A percentile compares a stretch with the other conserved stretches of the same genome.
Evolutionary conservation across 1,139 yeast genomes (phyloP).

Genomic region (Yamadazyma sp.): DNA sequence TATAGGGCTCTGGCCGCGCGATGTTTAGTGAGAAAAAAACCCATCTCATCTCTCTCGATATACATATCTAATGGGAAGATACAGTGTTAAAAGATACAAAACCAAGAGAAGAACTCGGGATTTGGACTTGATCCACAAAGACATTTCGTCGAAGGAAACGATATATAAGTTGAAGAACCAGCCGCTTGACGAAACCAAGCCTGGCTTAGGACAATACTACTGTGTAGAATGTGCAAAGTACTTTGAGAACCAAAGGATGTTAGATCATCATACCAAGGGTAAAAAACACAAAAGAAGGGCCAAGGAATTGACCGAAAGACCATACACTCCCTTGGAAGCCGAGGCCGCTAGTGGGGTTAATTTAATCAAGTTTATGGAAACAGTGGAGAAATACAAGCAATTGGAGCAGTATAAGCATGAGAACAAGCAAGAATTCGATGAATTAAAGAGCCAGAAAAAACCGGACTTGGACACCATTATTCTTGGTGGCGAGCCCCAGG

Average conservation of each 20-base stretch:
- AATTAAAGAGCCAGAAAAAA: constrained; percentile 36
- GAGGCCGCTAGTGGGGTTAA: constrained; percentile 88
- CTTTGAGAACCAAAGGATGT: constrained; percentile 74
- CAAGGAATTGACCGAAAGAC: constrained; percentile 69
- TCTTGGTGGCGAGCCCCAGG: constrained; percentile 29
- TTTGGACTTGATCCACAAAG: constrained; percentile 78
- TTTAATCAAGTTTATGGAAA: constrained; percentile 60
- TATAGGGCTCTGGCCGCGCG: constrained; percentile 3
- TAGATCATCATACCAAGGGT: constrained; percentile 68
- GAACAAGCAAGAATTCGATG: constrained; percentile 37
- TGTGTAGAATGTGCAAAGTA: constrained; percentile 94
- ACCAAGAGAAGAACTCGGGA: constrained; percentile 85
- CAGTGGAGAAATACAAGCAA: constrained; percentile 57
- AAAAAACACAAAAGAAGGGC: constrained; percentile 87
- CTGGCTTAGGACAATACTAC: constrained; percentile 93
- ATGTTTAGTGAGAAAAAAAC: background rate
- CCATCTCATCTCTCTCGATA: constrained; percentile 11
- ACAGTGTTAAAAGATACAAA: constrained; percentile 71
- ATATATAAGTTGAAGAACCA: constrained; percentile 71
- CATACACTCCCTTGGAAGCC: constrained; percentile 84
- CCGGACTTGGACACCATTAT: constrained; percentile 43
- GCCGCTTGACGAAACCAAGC: constrained; percentile 82
- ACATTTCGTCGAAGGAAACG: constrained; percentile 62
- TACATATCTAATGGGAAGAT: constrained; percentile 71
- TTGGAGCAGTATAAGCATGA: constrained; percentile 39